phyloP scores from a whole-genome alignment of 192 early-diverging fungal genomes.

The Coemansia sp. region DNA sequence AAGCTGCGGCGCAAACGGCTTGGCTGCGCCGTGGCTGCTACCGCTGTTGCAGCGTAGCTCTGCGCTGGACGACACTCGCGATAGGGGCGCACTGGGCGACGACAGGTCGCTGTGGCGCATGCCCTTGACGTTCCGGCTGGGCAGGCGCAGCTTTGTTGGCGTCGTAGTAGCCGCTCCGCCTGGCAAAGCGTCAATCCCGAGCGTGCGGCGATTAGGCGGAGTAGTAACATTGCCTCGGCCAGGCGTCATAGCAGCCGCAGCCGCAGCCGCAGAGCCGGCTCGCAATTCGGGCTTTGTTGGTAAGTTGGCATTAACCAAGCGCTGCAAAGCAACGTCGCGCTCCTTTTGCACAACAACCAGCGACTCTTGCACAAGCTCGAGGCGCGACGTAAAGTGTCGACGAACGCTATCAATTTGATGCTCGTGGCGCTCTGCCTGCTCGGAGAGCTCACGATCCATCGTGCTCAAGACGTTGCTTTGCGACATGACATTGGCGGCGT shows the following conservation, averaged over 20 bases:
- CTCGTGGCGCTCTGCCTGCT: constrained; percentile 54
- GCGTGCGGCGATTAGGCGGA: constrained; percentile 6
- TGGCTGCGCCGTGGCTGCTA: neutral
- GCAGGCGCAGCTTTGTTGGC: constrained; percentile 45
- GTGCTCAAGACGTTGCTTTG: constrained; percentile 43
- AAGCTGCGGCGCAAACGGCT: neutral
- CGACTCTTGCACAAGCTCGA: constrained; percentile 48
- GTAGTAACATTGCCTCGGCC: neutral
- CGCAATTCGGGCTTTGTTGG: neutral
- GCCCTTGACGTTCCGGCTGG: constrained; percentile 28
- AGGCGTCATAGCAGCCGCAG: neutral
- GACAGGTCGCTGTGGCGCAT: constrained; percentile 6
- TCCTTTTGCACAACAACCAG: constrained; percentile 49
- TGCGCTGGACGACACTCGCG: constrained; percentile 16
- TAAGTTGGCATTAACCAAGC: constrained; percentile 30
- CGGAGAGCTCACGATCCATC: constrained; percentile 48
- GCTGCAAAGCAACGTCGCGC: constrained; percentile 48
- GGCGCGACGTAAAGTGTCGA: constrained; percentile 45
- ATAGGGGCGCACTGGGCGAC: constrained; percentile 3
- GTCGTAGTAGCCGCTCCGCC: neutral
- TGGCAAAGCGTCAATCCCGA: constrained; percentile 16
- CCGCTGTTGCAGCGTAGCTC: constrained; percentile 4
- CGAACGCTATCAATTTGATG: constrained; percentile 53
- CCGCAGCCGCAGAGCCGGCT: neutral
- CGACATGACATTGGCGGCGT: constrained; percentile 24